These are phyloP conservation scores for Wickerhamiella hasegawae DNA, from an alignment of 805 yeast genomes.

Conservation along the genomic window DNA sequence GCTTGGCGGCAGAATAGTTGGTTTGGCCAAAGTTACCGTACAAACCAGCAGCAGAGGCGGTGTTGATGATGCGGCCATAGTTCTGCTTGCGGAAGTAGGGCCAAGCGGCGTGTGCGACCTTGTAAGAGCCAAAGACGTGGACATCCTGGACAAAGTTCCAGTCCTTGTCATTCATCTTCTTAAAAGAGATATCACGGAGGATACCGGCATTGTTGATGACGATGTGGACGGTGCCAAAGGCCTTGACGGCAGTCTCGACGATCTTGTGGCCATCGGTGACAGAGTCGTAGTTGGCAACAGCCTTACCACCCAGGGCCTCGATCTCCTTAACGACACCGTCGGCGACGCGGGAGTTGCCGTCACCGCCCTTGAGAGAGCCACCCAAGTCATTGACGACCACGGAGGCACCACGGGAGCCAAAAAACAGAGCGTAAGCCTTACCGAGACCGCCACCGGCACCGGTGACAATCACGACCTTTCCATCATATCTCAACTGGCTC, in stretches of 20 bases:
- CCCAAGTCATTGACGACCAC: constrained; percentile 94
- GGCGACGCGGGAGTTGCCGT: constrained; percentile 48
- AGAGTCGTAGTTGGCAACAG: constrained; percentile 89
- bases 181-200: constrained; percentile 71
- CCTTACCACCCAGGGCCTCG: constrained; percentile 55
- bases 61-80: constrained; percentile 79
- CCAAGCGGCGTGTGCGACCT: constrained; percentile 83
- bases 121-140: constrained; percentile 80
- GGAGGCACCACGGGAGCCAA: constrained; percentile 80
- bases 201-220: constrained; percentile 93
- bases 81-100: constrained; percentile 69
- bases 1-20: constrained; percentile 86
- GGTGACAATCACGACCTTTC: constrained; percentile 80
- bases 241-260: constrained; percentile 68
- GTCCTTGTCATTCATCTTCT: constrained; percentile 69
- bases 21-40: constrained; percentile 96
- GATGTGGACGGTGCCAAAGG: constrained; percentile 78
- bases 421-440: constrained; percentile 69
- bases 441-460: constrained; percentile 99
- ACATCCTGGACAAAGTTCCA: constrained; percentile 70
- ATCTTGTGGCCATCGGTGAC: constrained; percentile 75
- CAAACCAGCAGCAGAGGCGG: constrained; percentile 95
- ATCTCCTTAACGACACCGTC: constrained; percentile 83
- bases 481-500: constrained; percentile 38
- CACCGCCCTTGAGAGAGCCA: constrained; percentile 65